Evolutionary conservation across 1,139 yeast species (phyloP).

Genomic region (Saccharomyces hybrid): DNA sequence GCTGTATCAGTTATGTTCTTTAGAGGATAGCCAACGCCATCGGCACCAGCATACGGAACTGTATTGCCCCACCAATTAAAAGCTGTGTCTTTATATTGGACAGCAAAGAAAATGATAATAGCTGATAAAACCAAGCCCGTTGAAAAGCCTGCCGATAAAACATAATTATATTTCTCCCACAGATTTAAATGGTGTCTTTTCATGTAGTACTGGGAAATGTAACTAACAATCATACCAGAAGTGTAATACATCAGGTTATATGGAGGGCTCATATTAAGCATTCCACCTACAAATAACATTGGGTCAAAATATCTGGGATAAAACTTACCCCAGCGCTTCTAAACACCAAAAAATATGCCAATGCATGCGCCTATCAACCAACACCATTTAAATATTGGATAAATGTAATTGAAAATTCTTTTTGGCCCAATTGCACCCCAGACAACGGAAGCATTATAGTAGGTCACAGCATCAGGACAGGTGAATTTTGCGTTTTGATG

Average conservation of each 20-base stretch:
- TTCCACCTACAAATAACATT: constrained; percentile 43
- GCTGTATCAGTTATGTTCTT: constrained; percentile 29
- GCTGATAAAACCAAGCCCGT: constrained; percentile 58
- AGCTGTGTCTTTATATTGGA: constrained; percentile 38
- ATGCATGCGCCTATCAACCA: constrained; percentile 48
- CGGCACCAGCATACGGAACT: constrained; percentile 39
- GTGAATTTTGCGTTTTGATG: constrained; percentile 38
- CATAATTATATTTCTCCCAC: constrained; percentile 64
- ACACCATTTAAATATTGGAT: constrained; percentile 44
- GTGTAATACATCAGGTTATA: constrained; percentile 49
- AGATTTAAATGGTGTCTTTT: constrained; percentile 44
- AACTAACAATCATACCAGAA: constrained; percentile 44
- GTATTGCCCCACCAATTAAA: constrained; percentile 57
- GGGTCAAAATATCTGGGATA: constrained; percentile 40
- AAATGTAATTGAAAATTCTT: constrained; percentile 44
- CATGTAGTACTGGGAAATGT: constrained; percentile 46
- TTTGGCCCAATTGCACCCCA: constrained; percentile 68
- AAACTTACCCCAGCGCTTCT: constrained; percentile 35
- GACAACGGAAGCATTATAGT: constrained; percentile 46
- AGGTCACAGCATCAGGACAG: constrained; percentile 42
- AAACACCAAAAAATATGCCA: constrained; percentile 39
- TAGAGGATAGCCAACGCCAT: constrained; percentile 30
- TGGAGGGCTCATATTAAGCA: constrained; percentile 42
- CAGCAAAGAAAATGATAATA: constrained; percentile 47
- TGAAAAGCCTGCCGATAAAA: constrained; percentile 48